Evolutionary conservation across 306 rosid species (phyloP), one percentile per base, ranked within the genome.

Genomic region (Vigna nakashimae): DNA sequence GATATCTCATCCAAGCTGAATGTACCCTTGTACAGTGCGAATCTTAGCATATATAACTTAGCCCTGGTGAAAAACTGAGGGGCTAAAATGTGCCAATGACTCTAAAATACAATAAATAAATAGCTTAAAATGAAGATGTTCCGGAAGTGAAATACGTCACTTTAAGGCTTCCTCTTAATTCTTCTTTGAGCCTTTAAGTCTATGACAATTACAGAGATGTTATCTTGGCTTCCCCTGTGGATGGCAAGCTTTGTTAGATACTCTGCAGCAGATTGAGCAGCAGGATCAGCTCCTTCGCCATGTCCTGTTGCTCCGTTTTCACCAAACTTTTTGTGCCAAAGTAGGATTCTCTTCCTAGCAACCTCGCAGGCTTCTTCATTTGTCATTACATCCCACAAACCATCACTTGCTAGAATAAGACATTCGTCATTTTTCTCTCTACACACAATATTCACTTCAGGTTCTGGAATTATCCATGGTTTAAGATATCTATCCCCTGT

Each of bases 311-410:
- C 17, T 16, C 77, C 66, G 1, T 76, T 69, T 56, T 82, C 66
- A 16, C 92, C 89, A 36, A 83, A 53, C 68, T 89, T 92, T 60
- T 86, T 90, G 78, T 92, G 96, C 97, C 97, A 92, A 60, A 88
- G 66, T 62, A 92, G 96, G 82, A 92, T 89, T 64, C 96, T 52
- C 82, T 76, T 90, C 78, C 91, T 84, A 2, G 97, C 97, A 71
- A 87, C 59, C 16, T 90, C 92, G 18, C 96, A 92, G n/a, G 88
- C 97, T 80, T 89, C 97, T 80, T 92, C 92, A 55, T 90, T 89
- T 52, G 92, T 90, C 71, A 92, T 79, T 15, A 90, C 93, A 85
- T 92, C 97, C 97, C 97, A 92, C 56, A 92, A 77, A 16, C 97
- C 97, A 24, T 90, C 97, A 4, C 91, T 90, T 63, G 96, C 97